A percentile compares a stretch with the other conserved stretches of the same genome.
Conservation (phyloP, 352 stramenopile species). For the Pythium volutum region DNA sequence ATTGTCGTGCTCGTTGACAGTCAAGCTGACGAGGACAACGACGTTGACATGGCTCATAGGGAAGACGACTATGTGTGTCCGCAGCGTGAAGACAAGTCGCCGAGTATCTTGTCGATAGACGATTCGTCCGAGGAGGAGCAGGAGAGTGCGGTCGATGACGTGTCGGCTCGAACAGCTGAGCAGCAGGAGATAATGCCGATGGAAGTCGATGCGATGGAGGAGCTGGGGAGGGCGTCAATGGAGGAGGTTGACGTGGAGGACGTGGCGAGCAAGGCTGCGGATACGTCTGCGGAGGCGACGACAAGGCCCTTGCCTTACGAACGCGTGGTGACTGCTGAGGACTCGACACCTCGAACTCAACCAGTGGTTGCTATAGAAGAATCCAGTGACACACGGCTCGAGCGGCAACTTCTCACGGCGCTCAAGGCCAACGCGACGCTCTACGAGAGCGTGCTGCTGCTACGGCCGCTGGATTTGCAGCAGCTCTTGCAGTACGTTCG, state of each 20-base stretch:
- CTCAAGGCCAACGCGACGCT: constrained; percentile 21
- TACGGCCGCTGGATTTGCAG: constrained; percentile 23
- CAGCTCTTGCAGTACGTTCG: constrained; percentile 19
- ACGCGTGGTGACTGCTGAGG: background rate
- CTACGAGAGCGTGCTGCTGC: constrained; percentile 25
- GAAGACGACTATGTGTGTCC: background rate
- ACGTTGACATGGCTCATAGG: background rate
- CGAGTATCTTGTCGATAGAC: constrained; percentile 8
- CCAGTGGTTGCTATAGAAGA: background rate
- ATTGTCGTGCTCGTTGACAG: constrained; percentile 18
- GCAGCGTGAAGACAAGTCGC: background rate
- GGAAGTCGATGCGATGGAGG: background rate
- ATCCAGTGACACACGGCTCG: background rate
- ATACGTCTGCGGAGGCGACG: background rate
- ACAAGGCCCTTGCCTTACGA: background rate
- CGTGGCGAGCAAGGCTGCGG: background rate
- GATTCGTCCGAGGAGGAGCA: constrained; percentile 18
- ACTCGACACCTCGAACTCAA: background rate
- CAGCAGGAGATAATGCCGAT: too few relatives aligned
- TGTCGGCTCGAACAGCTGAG: too few relatives aligned
- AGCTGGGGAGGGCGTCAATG: background rate
- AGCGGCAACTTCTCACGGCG: constrained; percentile 18
- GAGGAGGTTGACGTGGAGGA: background rate
- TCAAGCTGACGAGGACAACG: constrained; percentile 1
- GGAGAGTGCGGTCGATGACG: background rate